Base-by-base conservation (phyloP, 805 yeast genomes). In the Yarrowia deformans region DNA sequence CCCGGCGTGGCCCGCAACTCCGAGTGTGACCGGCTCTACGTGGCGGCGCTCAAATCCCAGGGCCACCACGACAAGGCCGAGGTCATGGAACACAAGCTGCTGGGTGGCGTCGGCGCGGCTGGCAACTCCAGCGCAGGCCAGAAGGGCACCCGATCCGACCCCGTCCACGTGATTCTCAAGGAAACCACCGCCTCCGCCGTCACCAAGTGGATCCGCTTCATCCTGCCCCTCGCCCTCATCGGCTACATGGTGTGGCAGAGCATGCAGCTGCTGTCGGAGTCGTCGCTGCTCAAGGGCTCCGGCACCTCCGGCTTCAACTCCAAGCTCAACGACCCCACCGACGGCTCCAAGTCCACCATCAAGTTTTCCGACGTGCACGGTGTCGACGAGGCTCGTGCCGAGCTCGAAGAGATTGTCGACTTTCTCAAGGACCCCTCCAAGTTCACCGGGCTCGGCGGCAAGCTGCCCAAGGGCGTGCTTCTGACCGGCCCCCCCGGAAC, bases 401-500 rank as follows among this genome's bases (percentile, higher is more conserved):
- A 95, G 81, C 84, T 95, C 72, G 97, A 95, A 79, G 99, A 95
- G 79, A 91, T 96, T 75, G 99, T 95, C n/a, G 98, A 94, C 70
- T 95, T 95, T 76, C 85, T 95, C 76, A 93, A 93, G 77, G 98
- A 95, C 78, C 99, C 99, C 23, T 87, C 97, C 19, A 90, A 91
- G 78, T 95, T 93, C 81, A 96, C 98, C 64, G 97, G 97, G 0
- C 84, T 95, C 63, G 99, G 99, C 73, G 99, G 99, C 66, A 93
- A 93, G 79, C 84, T 95, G 75, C 98, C 99, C 70, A 95, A 94
- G 78, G 99, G 99, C 83, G 97, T 95, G 8, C 82, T 95, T 70
- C 83, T 94, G 72, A 95, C 98, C 13, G 99, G 99, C 56, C 99
- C 99, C 46, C 99, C 99, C 50, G 99, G 99, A 80, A 94, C 99